Evolutionary conservation across 352 stramenopile genomes (phyloP).

Genomic region (Globisporangium paroecandrum): DNA sequence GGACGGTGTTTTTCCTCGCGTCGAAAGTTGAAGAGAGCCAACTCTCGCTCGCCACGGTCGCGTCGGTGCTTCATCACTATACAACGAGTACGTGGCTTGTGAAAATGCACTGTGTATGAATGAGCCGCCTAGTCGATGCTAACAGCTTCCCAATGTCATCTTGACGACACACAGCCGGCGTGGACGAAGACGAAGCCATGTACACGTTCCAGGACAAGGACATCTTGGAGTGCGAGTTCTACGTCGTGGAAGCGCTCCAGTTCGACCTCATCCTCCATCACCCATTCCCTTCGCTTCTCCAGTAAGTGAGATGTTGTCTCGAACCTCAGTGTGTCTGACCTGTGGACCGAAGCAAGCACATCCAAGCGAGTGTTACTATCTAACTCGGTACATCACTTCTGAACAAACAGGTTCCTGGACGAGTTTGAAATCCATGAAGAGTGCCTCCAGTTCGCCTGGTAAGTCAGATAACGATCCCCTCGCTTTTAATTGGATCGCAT

Average conservation of each 20-base stretch:
- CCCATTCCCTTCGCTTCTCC: constrained; percentile 76
- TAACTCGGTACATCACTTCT: not conserved
- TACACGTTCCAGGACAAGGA: constrained; percentile 89
- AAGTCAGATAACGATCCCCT: not conserved
- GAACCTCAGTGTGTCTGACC: not conserved
- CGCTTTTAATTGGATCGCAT: not conserved
- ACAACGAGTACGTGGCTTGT: constrained; percentile 57
- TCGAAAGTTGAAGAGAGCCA: constrained; percentile 89
- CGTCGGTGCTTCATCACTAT: constrained; percentile 82
- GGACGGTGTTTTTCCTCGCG: constrained; percentile 82
- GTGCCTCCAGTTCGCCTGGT: constrained; percentile 84
- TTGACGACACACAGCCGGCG: constrained; percentile 36
- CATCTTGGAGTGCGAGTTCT: constrained; percentile 89
- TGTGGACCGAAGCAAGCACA: not conserved
- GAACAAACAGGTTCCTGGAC: constrained; percentile 56
- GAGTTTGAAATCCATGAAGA: constrained; percentile 86
- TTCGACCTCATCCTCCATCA: constrained; percentile 88
- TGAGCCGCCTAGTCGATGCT: not conserved
- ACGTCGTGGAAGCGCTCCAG: constrained; percentile 83
- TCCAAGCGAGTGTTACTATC: not conserved
- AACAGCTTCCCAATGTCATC: not conserved
- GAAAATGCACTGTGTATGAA: not conserved
- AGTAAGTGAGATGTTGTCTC: constrained; percentile 35
- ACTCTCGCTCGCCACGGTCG: constrained; percentile 71
- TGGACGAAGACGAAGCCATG: constrained; percentile 85